phyloP scores from a whole-genome alignment of 148 eudicot genomes.

The Mesembryanthemum crystallinum region DNA sequence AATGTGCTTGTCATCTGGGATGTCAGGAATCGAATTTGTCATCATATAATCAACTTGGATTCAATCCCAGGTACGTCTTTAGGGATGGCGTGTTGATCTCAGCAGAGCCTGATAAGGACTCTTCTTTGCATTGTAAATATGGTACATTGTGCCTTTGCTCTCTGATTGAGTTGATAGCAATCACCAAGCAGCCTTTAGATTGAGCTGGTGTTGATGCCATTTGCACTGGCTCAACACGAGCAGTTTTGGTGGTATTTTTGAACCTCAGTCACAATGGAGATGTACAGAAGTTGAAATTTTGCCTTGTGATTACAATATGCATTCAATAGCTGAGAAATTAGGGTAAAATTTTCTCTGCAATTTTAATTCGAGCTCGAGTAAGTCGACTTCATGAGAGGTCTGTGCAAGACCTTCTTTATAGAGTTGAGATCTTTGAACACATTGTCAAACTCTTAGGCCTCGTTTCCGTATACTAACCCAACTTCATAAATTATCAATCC shows the following conservation, averaged over 20 bases:
- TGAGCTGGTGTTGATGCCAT: conserved; percentile 30
- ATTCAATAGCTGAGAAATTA: neutral
- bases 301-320: neutral
- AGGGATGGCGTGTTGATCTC: conserved; percentile 62
- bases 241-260: conserved; percentile 30
- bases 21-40: conserved; percentile 20
- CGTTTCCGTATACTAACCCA: no score
- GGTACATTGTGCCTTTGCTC: conserved; percentile 75
- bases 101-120: conserved; percentile 38
- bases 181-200: conserved; percentile 47
- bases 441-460: no score
- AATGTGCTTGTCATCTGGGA: conserved; percentile 56
- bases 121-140: conserved; percentile 76
- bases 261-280: conserved; percentile 17
- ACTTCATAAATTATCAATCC: no score
- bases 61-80: conserved; percentile 41
- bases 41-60: conserved; percentile 23
- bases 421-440: no score
- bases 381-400: no score
- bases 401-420: no score
- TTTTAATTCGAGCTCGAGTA: no score
- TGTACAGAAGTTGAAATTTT: conserved; percentile 29
- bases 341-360: no score
- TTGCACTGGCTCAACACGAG: conserved; percentile 26
- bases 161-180: conserved; percentile 63